phyloP scores from a whole-genome alignment of 106 monocot species.

The Allium cepa region DNA sequence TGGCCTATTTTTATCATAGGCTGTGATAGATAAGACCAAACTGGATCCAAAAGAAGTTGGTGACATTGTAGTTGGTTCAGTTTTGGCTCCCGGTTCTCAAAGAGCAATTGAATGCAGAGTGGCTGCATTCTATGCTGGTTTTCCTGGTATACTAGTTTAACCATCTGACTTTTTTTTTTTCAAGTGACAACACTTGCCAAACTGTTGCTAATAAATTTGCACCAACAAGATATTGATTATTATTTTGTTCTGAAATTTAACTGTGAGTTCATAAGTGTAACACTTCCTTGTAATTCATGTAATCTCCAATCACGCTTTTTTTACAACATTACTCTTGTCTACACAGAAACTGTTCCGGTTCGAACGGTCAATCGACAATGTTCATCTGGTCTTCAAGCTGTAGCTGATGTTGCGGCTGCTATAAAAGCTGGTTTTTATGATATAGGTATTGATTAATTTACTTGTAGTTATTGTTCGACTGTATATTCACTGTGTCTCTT shows the following conservation, averaged over 20 bases:
- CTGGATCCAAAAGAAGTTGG: slow-evolving; percentile 55
- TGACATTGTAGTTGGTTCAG: slow-evolving; percentile 73
- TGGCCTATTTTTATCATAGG: slow-evolving; percentile 14
- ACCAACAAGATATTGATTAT: no score
- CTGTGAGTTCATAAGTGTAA: no score
- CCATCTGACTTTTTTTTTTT: background rate
- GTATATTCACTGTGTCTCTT: no score
- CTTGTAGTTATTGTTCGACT: no score
- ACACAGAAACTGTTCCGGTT: slow-evolving; percentile 80
- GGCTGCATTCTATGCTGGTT: slow-evolving; percentile 77
- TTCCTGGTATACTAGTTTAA: slow-evolving; percentile 39
- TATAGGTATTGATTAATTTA: slow-evolving; percentile 43
- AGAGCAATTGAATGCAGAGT: slow-evolving; percentile 68
- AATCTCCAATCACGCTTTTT: no score
- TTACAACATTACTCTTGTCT: background rate
- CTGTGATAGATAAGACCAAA: slow-evolving; percentile 42
- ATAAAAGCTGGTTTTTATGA: slow-evolving; percentile 99
- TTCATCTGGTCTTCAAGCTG: slow-evolving; percentile 95
- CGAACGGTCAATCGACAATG: slow-evolving; percentile 95
- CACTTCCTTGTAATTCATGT: no score
- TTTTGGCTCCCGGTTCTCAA: slow-evolving; percentile 57
- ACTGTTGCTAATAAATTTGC: no score
- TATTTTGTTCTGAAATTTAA: no score
- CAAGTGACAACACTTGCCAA: background rate
- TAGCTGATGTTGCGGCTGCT: slow-evolving; percentile 93